Percentiles rank a stretch among this genome's conserved stretches.
phyloP scores from a whole-genome alignment of 306 rosid species.

The Delonix regia region DNA sequence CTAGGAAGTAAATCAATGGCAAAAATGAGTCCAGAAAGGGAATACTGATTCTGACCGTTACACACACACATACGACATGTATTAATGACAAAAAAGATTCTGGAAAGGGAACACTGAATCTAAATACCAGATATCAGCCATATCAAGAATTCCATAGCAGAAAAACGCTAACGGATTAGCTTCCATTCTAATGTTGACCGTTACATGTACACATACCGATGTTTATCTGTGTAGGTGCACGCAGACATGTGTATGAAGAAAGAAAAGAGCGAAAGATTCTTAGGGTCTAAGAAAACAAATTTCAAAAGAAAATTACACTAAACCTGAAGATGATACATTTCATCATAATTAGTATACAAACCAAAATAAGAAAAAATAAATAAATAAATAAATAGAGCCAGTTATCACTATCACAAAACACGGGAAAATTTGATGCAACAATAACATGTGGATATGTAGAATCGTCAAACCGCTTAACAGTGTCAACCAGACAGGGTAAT shows the following conservation, averaged over 20 bases:
- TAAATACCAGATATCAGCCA: constrained; percentile 9
- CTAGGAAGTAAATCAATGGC: neutral
- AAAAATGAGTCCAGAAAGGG: constrained; percentile 26
- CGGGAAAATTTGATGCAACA: neutral
- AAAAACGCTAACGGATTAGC: constrained; percentile 12
- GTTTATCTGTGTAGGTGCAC: neutral
- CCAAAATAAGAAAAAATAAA: neutral
- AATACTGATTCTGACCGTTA: constrained; percentile 28
- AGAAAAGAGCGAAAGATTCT: too few relatives aligned
- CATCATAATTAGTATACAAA: neutral
- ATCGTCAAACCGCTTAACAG: neutral
- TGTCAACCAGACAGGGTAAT: neutral
- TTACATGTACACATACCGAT: neutral
- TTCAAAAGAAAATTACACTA: neutral
- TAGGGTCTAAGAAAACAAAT: constrained; percentile 11
- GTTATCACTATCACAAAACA: neutral
- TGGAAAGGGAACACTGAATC: constrained; percentile 28
- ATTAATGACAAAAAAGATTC: constrained; percentile 13
- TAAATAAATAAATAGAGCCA: neutral
- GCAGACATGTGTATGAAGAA: neutral
- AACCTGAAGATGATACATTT: neutral
- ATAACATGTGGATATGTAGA: neutral
- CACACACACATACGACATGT: too few relatives aligned
- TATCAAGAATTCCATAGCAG: constrained; percentile 12
- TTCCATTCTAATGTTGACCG: neutral